These are phyloP conservation scores for Irpex sp. DNA, from an alignment of 1,284 basidiomycete genomes.

Conservation along the genomic window DNA sequence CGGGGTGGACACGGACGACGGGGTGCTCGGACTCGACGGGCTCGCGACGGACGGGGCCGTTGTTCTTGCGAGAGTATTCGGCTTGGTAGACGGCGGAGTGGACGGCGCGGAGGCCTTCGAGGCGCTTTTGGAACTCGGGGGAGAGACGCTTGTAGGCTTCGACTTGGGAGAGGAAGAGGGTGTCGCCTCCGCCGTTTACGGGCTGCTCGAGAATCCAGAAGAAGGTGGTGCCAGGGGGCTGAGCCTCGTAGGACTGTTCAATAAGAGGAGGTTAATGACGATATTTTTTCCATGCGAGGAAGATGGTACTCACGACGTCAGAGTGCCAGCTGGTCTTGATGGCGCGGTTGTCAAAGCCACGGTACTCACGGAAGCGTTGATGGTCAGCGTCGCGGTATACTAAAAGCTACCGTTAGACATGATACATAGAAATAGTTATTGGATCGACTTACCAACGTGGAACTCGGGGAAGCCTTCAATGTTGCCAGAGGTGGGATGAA, in stretches of 20 bases:
- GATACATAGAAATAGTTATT: neutral
- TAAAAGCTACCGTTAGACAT: neutral
- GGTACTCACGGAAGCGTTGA: slow-evolving; percentile 30
- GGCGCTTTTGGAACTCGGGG: slow-evolving; percentile 58
- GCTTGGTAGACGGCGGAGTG: slow-evolving; percentile 66
- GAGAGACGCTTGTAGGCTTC: slow-evolving; percentile 71
- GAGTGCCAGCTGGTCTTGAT: slow-evolving; percentile 41
- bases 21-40: slow-evolving; percentile 58
- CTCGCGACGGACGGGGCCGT: slow-evolving; percentile 59
- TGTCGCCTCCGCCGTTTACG: slow-evolving; percentile 46
- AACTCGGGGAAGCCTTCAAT: slow-evolving; percentile 49
- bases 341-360: slow-evolving; percentile 25
- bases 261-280: neutral
- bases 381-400: slow-evolving; percentile 40
- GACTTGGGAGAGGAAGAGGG: slow-evolving; percentile 56
- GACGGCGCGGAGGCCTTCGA: slow-evolving; percentile 60
- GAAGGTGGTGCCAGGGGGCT: slow-evolving; percentile 58
- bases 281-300: neutral
- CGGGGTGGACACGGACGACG: slow-evolving; percentile 56
- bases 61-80: slow-evolving; percentile 43
- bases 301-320: slow-evolving; percentile 31
- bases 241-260: slow-evolving; percentile 51
- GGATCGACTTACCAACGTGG: slow-evolving; percentile 36
- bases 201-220: slow-evolving; percentile 52
- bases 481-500: slow-evolving; percentile 52